Evolutionary conservation across 1,284 basidiomycete species (phyloP).

Genomic region (Pseudozyma pruni): DNA sequence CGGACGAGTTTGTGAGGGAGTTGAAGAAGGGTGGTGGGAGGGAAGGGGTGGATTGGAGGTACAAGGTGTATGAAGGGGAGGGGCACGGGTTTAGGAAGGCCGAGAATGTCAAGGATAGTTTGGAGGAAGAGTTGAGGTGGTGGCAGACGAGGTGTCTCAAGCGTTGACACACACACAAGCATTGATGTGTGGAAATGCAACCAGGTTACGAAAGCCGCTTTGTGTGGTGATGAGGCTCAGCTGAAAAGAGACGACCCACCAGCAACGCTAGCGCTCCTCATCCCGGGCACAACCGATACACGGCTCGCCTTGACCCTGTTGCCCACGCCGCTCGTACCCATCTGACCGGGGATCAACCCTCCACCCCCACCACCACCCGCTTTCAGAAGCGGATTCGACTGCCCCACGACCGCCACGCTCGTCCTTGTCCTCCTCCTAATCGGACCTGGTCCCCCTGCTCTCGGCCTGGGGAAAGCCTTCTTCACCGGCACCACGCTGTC

Average conservation of each 20-base stretch:
- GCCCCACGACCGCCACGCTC: conserved; percentile 15
- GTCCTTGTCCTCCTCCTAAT: conserved; percentile 17
- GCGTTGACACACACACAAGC: not conserved
- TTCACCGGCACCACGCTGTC: conserved; percentile 10
- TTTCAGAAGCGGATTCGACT: not conserved
- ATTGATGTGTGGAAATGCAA: not conserved
- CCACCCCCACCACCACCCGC: not conserved
- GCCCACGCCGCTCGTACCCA: conserved; percentile 12
- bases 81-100: conserved; percentile 48
- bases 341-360: conserved; percentile 14
- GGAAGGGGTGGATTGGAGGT: conserved; percentile 28
- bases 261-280: not conserved
- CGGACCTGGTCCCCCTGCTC: conserved; percentile 40
- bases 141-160: conserved; percentile 11
- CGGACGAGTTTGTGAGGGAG: conserved; percentile 67
- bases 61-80: conserved; percentile 54
- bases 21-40: conserved; percentile 31
- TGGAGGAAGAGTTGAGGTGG: conserved; percentile 36
- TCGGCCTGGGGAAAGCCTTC: conserved; percentile 39
- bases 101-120: conserved; percentile 32
- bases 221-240: not conserved
- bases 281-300: conserved; percentile 3
- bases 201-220: not conserved
- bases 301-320: conserved; percentile 34
- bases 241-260: conserved; percentile 4